Percentiles rank a stretch among this genome's conserved stretches.
Evolutionary conservation across 805 yeast species (phyloP).

Genomic region (Wickerhamomyces bisporus): DNA sequence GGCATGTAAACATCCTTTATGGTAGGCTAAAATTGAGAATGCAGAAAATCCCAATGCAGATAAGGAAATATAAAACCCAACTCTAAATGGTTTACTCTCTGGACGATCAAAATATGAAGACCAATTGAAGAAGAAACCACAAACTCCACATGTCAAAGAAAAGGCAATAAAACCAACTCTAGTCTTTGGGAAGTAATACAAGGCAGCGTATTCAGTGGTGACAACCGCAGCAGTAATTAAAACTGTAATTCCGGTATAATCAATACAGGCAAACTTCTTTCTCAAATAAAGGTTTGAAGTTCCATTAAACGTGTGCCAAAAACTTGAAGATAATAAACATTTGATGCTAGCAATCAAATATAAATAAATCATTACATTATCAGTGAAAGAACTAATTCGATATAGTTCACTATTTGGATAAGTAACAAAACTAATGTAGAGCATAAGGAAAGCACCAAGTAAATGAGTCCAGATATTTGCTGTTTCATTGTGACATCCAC

Average conservation of each 20-base stretch:
- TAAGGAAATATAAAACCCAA: conserved; percentile 72
- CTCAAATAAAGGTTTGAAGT: conserved; percentile 60
- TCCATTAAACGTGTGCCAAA: conserved; percentile 91
- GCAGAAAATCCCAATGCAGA: conserved; percentile 73
- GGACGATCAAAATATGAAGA: conserved; percentile 88
- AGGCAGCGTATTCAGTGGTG: conserved; percentile 76
- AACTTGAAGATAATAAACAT: conserved; percentile 72
- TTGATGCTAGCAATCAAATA: conserved; percentile 70
- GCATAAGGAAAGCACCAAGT: conserved; percentile 56
- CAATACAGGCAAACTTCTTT: conserved; percentile 83
- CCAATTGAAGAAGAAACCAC: conserved; percentile 84
- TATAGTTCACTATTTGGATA: conserved; percentile 59
- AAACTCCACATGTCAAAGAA: conserved; percentile 60
- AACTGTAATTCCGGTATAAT: conserved; percentile 90
- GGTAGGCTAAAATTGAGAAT: conserved; percentile 46
- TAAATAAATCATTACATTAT: conserved; percentile 50
- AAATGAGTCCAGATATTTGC: conserved; percentile 93
- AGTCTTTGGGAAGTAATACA: conserved; percentile 51
- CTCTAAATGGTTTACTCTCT: conserved; percentile 73
- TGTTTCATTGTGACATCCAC: conserved; percentile 76
- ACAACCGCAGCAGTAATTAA: conserved; percentile 85
- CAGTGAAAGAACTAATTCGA: conserved; percentile 31
- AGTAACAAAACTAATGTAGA: conserved; percentile 51
- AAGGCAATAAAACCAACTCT: conserved; percentile 50
- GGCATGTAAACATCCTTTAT: conserved; percentile 52